Percentiles rank a stretch among this genome's conserved stretches.
These are phyloP conservation scores for Alternaria triticimaculans DNA, from an alignment of 2,329 filamentous ascomycete species.

Conservation along the genomic window DNA sequence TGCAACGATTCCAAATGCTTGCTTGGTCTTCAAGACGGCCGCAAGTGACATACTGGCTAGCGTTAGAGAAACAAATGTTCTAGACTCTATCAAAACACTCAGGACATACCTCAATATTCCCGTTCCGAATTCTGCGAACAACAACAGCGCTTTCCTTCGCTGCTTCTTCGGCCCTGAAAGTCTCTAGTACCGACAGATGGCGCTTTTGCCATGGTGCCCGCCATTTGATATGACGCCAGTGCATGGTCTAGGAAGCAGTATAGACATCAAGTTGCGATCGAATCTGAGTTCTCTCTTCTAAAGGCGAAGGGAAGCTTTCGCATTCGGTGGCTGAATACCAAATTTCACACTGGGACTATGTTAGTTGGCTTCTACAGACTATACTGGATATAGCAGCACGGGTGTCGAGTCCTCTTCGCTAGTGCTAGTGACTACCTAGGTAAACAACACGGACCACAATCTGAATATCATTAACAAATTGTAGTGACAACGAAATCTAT, in stretches of 20 bases:
- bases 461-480: not conserved
- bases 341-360: not conserved
- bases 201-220: conserved; percentile 1
- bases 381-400: not conserved
- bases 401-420: not conserved
- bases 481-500: not conserved
- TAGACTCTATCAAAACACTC: not conserved
- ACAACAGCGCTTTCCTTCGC: not conserved
- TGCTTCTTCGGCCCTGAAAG: not conserved
- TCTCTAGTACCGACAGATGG: conserved; percentile 1
- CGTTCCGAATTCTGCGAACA: not conserved
- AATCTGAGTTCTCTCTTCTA: not conserved
- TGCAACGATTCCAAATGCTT: not conserved
- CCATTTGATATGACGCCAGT: conserved; percentile 9
- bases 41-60: not conserved
- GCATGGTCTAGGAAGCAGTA: not conserved
- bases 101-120: not conserved
- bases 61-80: not conserved
- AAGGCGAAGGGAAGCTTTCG: not conserved
- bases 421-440: not conserved
- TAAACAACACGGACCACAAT: not conserved
- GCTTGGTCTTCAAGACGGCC: conserved; percentile 4
- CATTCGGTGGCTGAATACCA: not conserved
- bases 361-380: not conserved
- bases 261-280: not conserved